Conservation (phyloP, 164 flowering plant genomes). For the Macadamia integrifolia region DNA sequence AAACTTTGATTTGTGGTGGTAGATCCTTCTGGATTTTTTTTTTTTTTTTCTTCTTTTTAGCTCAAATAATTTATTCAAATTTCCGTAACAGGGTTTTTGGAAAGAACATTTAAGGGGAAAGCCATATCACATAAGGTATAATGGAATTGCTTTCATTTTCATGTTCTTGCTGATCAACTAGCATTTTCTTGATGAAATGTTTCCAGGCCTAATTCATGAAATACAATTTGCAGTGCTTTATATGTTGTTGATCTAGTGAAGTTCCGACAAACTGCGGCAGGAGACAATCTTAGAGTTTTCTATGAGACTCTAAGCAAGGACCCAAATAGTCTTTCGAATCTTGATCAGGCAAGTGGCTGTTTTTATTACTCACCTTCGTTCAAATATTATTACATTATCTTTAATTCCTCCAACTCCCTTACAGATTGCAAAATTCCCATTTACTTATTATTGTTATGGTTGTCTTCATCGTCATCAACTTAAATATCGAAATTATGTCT, state of each 20-base stretch:
- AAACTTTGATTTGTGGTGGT: background rate
- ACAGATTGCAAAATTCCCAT: too few relatives aligned
- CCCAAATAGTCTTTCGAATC: constrained; percentile 92
- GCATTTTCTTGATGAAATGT: background rate
- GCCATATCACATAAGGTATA: constrained; percentile 91
- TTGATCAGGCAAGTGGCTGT: constrained; percentile 64
- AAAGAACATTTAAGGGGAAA: constrained; percentile 91
- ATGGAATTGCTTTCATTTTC: background rate
- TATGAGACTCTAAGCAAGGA: constrained; percentile 98
- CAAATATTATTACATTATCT: too few relatives aligned
- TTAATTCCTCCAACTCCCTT: background rate
- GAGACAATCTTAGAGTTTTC: constrained; percentile 89
- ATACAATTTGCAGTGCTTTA: constrained; percentile 67
- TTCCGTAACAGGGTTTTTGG: constrained; percentile 80
- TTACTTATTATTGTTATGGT: too few relatives aligned
- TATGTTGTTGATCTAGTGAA: constrained; percentile 92
- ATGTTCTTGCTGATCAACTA: background rate
- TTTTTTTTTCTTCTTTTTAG: background rate
- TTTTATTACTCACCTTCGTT: too few relatives aligned
- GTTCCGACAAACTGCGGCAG: constrained; percentile 98
- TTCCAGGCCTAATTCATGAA: constrained; percentile 11
- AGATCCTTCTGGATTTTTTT: background rate
- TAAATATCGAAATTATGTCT: too few relatives aligned
- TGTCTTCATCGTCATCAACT: too few relatives aligned
- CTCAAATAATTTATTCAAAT: background rate